These are phyloP conservation scores for Sungouiella thailandica DNA, from an alignment of 805 yeast genomes.

Conservation along the genomic window DNA sequence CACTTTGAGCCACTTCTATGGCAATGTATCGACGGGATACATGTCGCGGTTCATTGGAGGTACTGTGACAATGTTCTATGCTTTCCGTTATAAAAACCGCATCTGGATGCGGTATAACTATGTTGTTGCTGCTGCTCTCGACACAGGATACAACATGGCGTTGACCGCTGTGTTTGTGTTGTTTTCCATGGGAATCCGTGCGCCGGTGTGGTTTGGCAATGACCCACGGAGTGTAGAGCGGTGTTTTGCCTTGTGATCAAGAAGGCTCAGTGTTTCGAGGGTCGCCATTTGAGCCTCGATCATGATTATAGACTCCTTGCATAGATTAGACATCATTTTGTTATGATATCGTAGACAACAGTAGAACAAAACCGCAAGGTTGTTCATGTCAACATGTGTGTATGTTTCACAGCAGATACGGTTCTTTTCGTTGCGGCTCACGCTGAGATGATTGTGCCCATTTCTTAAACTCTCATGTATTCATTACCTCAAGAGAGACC, in stretches of 20 bases:
- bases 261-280: too few species aligned
- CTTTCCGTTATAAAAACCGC: conserved; percentile 32
- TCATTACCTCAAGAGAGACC: too few species aligned
- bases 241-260: conserved; percentile 38
- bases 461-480: too few species aligned
- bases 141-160: conserved; percentile 45
- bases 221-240: conserved; percentile 39
- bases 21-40: conserved; percentile 46
- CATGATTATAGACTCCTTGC: too few species aligned
- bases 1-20: conserved; percentile 44
- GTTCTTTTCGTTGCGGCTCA: too few species aligned
- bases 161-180: conserved; percentile 35
- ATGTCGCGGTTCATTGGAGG: conserved; percentile 46
- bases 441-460: too few species aligned
- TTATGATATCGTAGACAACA: too few species aligned
- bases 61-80: conserved; percentile 43
- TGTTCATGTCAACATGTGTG: too few species aligned
- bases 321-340: too few species aligned
- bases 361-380: too few species aligned
- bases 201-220: conserved; percentile 51
- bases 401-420: too few species aligned
- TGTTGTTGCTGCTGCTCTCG: conserved; percentile 47
- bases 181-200: conserved; percentile 20
- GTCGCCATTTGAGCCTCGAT: too few species aligned
- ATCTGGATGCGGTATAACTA: conserved; percentile 43